Evolutionary conservation across 2,329 filamentous ascomycete genomes (phyloP).

Genomic region (Emmonsia crescens): DNA sequence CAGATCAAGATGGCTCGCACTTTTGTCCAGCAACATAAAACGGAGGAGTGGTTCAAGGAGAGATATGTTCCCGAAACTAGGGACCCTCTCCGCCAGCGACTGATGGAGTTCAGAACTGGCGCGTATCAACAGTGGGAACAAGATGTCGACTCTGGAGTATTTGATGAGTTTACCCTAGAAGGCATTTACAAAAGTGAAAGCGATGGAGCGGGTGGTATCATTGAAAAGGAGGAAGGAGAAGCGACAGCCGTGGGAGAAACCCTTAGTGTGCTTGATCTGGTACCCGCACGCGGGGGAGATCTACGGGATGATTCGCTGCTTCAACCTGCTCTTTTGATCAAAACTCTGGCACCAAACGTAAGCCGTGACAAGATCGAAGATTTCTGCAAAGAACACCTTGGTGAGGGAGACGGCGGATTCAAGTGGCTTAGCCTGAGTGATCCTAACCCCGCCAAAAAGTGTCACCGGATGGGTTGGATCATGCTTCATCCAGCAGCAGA

Average conservation of each 20-base stretch:
- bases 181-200: conserved; percentile 88
- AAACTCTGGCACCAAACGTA: conserved; percentile 93
- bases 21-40: conserved; percentile 87
- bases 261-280: conserved; percentile 78
- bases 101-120: conserved; percentile 68
- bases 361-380: conserved; percentile 85
- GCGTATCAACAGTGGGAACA: conserved; percentile 81
- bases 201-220: conserved; percentile 70
- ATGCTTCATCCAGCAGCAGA: conserved; percentile 78
- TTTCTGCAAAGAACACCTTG: conserved; percentile 89
- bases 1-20: conserved; percentile 67
- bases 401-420: conserved; percentile 82
- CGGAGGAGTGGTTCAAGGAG: conserved; percentile 96
- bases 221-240: conserved; percentile 94
- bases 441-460: conserved; percentile 92
- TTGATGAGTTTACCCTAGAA: conserved; percentile 91
- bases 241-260: conserved; percentile 85
- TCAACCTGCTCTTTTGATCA: conserved; percentile 90
- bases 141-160: conserved; percentile 71
- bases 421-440: conserved; percentile 94
- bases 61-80: conserved; percentile 78
- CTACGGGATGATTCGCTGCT: conserved; percentile 78
- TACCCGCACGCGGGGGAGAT: conserved; percentile 73
- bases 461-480: conserved; percentile 96
- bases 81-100: conserved; percentile 59